Percentiles rank a stretch among this genome's conserved stretches.
phyloP scores from a whole-genome alignment of 495 filamentous ascomycete genomes.

The Massariosphaeria phaeospora region DNA sequence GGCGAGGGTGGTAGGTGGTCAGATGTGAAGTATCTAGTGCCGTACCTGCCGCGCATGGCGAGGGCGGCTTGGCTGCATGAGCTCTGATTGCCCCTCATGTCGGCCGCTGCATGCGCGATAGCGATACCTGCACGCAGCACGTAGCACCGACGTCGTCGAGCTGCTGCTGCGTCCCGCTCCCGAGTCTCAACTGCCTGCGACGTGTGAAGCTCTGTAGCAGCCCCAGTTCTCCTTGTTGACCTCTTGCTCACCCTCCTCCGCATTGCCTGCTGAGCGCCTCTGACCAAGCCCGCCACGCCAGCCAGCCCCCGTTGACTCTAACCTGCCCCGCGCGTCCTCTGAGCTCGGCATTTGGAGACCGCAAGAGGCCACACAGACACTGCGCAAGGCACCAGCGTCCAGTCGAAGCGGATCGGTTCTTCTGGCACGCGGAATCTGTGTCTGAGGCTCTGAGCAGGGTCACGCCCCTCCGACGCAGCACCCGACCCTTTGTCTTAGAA shows the following conservation, averaged over 20 bases:
- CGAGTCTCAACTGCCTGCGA: no score
- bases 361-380: conserved; percentile 11
- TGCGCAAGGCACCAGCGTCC: conserved; percentile 15
- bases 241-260: conserved; percentile 2
- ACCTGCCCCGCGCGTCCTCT: not conserved
- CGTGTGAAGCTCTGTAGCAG: no score
- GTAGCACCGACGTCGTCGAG: not conserved
- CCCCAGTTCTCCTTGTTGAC: no score
- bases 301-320: not conserved
- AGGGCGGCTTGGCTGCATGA: not conserved
- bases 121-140: not conserved
- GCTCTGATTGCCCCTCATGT: not conserved
- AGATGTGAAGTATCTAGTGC: not conserved
- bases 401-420: no score
- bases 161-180: no score
- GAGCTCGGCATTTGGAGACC: not conserved
- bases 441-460: no score
- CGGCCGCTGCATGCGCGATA: not conserved
- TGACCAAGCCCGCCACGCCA: not conserved
- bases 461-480: conserved; percentile 18
- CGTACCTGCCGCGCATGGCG: not conserved
- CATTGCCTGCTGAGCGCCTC: conserved; percentile 22
- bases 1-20: no score
- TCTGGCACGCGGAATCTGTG: no score
- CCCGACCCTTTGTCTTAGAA: conserved; percentile 14